Evolutionary conservation across 352 stramenopile genomes (phyloP).

Genomic region (Phytopythium delawarense): DNA sequence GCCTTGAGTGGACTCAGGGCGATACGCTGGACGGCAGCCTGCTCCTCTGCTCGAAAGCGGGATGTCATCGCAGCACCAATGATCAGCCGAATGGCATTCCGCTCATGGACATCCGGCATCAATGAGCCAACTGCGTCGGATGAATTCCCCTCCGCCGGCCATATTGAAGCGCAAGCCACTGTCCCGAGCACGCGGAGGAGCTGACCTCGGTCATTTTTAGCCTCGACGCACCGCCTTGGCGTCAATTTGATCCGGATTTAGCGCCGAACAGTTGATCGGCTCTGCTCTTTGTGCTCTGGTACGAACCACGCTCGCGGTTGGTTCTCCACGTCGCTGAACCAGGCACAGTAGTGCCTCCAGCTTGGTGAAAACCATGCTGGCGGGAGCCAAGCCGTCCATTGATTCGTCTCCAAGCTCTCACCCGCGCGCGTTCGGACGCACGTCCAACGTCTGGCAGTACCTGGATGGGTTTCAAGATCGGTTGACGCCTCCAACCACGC

Average conservation of each 20-base stretch:
- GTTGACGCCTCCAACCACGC: slow-evolving; percentile 12
- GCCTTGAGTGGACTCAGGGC: neutral
- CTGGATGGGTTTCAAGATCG: slow-evolving; percentile 45
- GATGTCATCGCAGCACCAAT: neutral
- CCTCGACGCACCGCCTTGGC: neutral
- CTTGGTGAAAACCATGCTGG: slow-evolving; percentile 8
- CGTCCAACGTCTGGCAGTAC: slow-evolving; percentile 75
- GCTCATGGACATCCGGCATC: neutral
- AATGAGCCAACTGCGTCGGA: neutral
- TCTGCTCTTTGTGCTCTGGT: neutral
- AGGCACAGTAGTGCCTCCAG: neutral
- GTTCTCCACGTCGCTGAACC: neutral
- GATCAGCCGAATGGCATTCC: neutral
- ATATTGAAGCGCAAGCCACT: neutral
- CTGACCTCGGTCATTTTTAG: neutral
- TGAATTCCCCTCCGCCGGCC: neutral
- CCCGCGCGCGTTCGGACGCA: slow-evolving; percentile 53
- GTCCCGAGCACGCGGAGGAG: neutral
- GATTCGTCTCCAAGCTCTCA: slow-evolving; percentile 11
- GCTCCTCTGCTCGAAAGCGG: neutral
- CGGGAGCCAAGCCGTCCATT: slow-evolving; percentile 3
- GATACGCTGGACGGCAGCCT: neutral
- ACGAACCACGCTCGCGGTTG: neutral
- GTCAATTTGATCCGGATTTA: slow-evolving; percentile 1
- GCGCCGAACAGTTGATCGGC: neutral